These are phyloP conservation scores for Striga asiatica DNA, from an alignment of 257 asterid species.

Conservation along the genomic window DNA sequence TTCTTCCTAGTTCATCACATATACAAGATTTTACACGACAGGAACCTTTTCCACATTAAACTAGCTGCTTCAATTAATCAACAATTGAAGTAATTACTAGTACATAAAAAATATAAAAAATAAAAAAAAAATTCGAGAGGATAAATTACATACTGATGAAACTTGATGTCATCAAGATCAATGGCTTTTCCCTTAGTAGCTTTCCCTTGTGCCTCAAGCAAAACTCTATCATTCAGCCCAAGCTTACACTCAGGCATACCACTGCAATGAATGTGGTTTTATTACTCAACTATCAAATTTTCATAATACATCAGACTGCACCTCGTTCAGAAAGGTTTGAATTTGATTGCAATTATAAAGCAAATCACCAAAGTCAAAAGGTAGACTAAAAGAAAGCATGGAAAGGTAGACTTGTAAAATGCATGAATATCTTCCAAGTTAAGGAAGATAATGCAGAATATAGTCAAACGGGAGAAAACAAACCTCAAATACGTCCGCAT, in stretches of 20 bases:
- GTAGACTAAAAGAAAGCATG: slow-evolving; percentile 9
- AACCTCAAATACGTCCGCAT: slow-evolving; percentile 97
- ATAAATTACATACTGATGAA: slow-evolving; percentile 75
- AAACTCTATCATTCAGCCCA: slow-evolving; percentile 92
- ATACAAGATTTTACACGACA: neutral
- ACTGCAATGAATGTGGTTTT: slow-evolving; percentile 39
- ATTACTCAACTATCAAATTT: slow-evolving; percentile 5
- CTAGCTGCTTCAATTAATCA: neutral
- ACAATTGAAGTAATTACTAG: neutral
- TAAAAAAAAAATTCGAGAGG: slow-evolving; percentile 5
- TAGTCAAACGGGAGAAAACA: slow-evolving; percentile 14
- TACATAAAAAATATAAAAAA: no score
- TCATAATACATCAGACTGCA: neutral
- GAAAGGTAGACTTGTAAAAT: neutral
- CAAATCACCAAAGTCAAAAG: neutral
- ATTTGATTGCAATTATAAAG: neutral
- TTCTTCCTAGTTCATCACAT: neutral
- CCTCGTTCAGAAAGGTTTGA: neutral
- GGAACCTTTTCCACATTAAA: neutral
- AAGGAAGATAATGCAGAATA: neutral
- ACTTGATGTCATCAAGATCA: slow-evolving; percentile 96
- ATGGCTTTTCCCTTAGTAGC: slow-evolving; percentile 93
- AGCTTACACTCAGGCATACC: slow-evolving; percentile 99
- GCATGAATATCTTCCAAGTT: neutral
- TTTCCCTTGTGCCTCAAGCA: slow-evolving; percentile 97